phyloP scores from a whole-genome alignment of 371 early-diverging fungal genomes.

The Saksenaea oblongispora region DNA sequence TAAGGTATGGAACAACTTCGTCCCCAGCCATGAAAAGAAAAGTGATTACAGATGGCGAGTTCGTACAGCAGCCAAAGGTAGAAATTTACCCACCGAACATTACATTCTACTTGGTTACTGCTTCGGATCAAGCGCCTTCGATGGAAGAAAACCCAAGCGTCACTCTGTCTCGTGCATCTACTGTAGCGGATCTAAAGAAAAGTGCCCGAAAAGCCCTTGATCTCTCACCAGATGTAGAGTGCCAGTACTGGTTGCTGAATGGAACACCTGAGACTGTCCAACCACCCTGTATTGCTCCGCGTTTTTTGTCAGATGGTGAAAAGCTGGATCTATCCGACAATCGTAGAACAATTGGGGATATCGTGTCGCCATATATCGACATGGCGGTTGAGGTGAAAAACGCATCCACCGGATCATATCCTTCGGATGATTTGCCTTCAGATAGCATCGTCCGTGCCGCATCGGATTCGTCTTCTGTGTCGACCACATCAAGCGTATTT shows the following conservation, averaged over 20 bases:
- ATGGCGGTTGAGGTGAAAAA: constrained; percentile 7
- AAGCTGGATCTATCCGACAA: constrained; percentile 2
- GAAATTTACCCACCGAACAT: constrained; percentile 17
- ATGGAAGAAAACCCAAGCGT: constrained; percentile 11
- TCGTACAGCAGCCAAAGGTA: background rate
- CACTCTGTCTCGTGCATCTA: constrained; percentile 15
- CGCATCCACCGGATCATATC: background rate
- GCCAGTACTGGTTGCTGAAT: constrained; percentile 14
- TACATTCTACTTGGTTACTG: constrained; percentile 4
- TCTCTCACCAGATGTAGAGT: constrained; percentile 7
- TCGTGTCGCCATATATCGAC: constrained; percentile 57
- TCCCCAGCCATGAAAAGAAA: background rate
- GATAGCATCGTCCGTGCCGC: background rate
- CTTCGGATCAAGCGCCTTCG: background rate
- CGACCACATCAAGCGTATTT: constrained; percentile 9
- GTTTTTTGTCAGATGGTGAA: constrained; percentile 10
- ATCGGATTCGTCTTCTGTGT: constrained; percentile 11
- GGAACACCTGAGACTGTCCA: background rate
- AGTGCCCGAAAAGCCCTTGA: constrained; percentile 16
- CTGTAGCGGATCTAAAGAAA: constrained; percentile 6
- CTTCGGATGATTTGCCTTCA: background rate
- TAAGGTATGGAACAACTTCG: constrained; percentile 14
- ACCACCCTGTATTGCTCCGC: background rate
- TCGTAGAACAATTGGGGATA: background rate
- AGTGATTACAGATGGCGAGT: constrained; percentile 15